A percentile compares a stretch with the other conserved stretches of the same genome.
These are phyloP conservation scores for Phytophthora rubi DNA, from an alignment of 352 stramenopile genomes.

Conservation along the genomic window DNA sequence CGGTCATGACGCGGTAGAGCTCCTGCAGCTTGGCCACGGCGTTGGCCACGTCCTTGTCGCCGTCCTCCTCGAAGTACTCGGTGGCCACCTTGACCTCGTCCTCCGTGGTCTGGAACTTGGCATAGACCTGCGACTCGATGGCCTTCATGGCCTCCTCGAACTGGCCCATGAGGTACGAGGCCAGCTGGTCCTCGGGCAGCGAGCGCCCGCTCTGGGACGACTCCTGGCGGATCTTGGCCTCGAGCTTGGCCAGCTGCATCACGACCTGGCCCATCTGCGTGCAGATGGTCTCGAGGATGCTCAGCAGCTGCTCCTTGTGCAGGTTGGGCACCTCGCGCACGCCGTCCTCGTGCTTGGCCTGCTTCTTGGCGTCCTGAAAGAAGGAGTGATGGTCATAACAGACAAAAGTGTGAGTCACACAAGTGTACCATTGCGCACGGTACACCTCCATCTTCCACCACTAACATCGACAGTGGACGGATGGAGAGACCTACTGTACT, in stretches of 20 bases:
- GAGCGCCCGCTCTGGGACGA: constrained; percentile 84
- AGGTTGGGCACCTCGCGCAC: constrained; percentile 84
- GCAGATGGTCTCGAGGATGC: constrained; percentile 89
- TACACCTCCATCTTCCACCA: not conserved
- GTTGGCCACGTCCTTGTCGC: constrained; percentile 87
- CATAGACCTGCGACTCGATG: constrained; percentile 89
- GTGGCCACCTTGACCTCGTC: constrained; percentile 87
- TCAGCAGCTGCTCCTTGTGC: constrained; percentile 88
- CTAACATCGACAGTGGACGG: not conserved
- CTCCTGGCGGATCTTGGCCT: constrained; percentile 90
- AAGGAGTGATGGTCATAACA: not conserved
- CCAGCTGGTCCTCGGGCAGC: constrained; percentile 84
- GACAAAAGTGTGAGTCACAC: not conserved
- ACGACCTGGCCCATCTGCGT: constrained; percentile 90
- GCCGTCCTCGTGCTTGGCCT: constrained; percentile 58
- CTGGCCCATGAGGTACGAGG: constrained; percentile 90
- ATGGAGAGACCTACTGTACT: no score
- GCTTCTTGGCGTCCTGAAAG: constrained; percentile 38
- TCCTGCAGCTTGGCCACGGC: constrained; percentile 89
- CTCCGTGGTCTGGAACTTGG: constrained; percentile 90
- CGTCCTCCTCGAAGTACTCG: constrained; percentile 90
- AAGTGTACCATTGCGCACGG: not conserved
- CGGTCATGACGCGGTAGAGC: constrained; percentile 89
- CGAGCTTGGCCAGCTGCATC: constrained; percentile 89
- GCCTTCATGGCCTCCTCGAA: constrained; percentile 92